Evolutionary conservation across 1,284 basidiomycete species (phyloP).

Genomic region (Ceratobasidium sp.): DNA sequence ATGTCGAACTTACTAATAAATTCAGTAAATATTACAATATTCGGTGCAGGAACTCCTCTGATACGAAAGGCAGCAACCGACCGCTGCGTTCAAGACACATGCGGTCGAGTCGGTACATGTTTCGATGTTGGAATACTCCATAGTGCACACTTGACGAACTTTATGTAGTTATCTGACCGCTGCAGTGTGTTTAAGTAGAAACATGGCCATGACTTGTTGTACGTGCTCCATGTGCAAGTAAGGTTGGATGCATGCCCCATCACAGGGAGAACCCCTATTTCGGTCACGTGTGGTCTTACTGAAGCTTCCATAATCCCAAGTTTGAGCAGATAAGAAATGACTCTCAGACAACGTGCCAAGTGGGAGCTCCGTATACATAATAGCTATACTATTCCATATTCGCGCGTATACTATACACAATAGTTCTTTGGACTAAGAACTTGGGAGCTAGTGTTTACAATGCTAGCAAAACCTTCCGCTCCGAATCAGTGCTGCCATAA

Average conservation of each 20-base stretch:
- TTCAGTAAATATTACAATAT: slow-evolving; percentile 1
- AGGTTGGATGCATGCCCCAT: too few species aligned
- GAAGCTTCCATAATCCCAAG: too few species aligned
- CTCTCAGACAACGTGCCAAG: too few species aligned
- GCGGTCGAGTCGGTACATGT: slow-evolving; percentile 22
- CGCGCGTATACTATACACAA: neutral
- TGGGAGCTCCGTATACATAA: neutral
- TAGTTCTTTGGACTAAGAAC: too few species aligned
- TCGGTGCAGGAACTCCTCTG: neutral
- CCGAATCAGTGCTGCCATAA: slow-evolving; percentile 15
- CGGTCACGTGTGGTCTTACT: too few species aligned
- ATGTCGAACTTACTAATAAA: slow-evolving; percentile 24
- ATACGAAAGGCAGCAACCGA: neutral
- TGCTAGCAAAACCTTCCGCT: slow-evolving; percentile 23
- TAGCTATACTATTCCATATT: too few species aligned
- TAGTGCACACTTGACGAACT: neutral
- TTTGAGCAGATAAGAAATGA: too few species aligned
- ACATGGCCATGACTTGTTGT: too few species aligned
- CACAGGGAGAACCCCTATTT: too few species aligned
- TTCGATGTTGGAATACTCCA: neutral
- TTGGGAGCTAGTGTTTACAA: neutral
- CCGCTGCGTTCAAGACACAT: neutral
- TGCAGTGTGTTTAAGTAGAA: too few species aligned
- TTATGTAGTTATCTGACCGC: too few species aligned
- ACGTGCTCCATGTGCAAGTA: too few species aligned